Base-by-base conservation (phyloP, 2,329 filamentous ascomycete species). In the Aspergillus nomiae region DNA sequence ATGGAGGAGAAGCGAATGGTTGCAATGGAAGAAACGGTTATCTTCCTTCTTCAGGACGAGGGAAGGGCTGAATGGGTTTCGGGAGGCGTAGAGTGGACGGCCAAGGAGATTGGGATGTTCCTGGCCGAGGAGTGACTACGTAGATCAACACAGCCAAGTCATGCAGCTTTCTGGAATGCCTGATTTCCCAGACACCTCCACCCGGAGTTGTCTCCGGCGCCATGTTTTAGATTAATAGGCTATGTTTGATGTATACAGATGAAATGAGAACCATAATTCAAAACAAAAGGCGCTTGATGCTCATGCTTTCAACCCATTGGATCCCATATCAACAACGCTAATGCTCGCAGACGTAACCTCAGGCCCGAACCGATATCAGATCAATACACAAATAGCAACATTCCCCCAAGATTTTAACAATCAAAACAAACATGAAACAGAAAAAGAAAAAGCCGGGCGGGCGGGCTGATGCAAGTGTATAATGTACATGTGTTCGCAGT, bases 391-490 rank as follows among this genome's bases (percentile, higher is more conserved):
- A 10, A 50, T 10, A 50, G 24, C 43, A 34, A 46, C 38, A 58
- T 30, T 24, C 45, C 45, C 45, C 5, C 26, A 54, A 26, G 16
- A 46, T 60, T 3, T 32, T 26, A 58, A 46, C 21, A 5, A 34
- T 7, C 21, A 26, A 46, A 3, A 6, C 16, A 59, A 59, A 43
- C 24, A 46, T 11, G 24, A 12, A 46, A 46, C 12, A 24, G n/a
- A 46, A 36, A 30, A 36, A 41, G 56, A 63, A 57, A 30, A 56
- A 66, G 62, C 56, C 59, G 69, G 59, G 41, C 65, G 65, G 63
- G 54, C 62, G 56, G 65, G 67, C 63, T 58, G 63, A 60, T 66
- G 24, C 56, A 55, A 60, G 67, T 69, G 69, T 69, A 64, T 65
- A 66, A 41, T 62, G 59, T 70, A 64, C 65, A 69, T 63, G n/a